Base-by-base conservation (phyloP, 2,329 filamentous ascomycete species). In the Pseudogymnoascus destructans region DNA sequence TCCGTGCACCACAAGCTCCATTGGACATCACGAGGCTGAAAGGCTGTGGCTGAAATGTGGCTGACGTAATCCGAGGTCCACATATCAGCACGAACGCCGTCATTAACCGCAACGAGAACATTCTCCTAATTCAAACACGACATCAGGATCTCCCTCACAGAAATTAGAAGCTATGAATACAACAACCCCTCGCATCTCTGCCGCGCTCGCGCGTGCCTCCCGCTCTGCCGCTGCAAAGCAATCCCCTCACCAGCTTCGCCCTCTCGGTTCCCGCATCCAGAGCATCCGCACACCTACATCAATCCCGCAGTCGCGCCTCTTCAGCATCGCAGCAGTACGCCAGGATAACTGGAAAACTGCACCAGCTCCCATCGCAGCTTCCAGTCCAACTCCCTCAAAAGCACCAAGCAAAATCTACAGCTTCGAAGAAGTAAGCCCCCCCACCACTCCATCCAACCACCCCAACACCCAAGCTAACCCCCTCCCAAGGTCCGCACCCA, bases 371-470 rank as follows among this genome's bases (percentile, higher is more conserved):
- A 23, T 7, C 1, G 6, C 42, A 25, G 10, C 11, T 8, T 27
- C 38, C 8, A 3, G 23, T 17, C 21, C 42, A 1, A n/a, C 40
- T 11, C 19, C 40, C 8, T 49, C 42, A 49, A 49, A 49, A 27
- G 42, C 13, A 17, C 42, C 55, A 52, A 73, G 65, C 64, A 77
- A 73, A 64, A 66, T 73, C 8, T 81, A 77, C 72, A 68, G 63
- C 6, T 81, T 80, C 65, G 71, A 75, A 59, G 75, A 72, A 23
- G 73, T 74, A 64, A 3, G 62, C 60, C 33, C 60, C 33, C 10
- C 49, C 49, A 11, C 54, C 23, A 8, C 10, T 2, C 49, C 32
- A 3, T 42, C 25, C 8, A 36, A 36, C 9, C 17, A 9, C 5
- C 3, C 21, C 3, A 30, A 6, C 13, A 40, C 8, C 27, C 7